Evolutionary conservation across 192 early-diverging fungal species (phyloP).

Genomic region (Dispira simplex): DNA sequence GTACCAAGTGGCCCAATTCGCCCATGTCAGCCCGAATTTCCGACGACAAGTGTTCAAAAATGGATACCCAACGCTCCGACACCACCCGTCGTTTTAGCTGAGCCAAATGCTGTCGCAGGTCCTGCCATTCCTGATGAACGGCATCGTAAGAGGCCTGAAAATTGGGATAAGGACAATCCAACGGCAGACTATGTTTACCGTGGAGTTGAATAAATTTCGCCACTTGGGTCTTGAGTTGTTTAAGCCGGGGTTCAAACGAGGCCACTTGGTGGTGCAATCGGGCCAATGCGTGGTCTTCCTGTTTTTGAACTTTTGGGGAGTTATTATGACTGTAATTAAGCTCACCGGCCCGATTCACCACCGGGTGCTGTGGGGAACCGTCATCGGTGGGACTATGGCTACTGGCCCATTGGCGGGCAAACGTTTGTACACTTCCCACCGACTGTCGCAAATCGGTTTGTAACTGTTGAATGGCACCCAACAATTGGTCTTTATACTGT

Average conservation of each 20-base stretch:
- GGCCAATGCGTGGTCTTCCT: slow-evolving; percentile 11
- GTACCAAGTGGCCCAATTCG: not conserved
- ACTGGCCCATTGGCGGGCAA: slow-evolving; percentile 9
- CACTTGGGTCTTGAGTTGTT: not conserved
- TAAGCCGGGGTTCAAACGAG: slow-evolving; percentile 10
- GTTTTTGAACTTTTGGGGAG: slow-evolving; percentile 3
- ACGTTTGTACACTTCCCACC: slow-evolving; percentile 8
- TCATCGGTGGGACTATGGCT: not conserved
- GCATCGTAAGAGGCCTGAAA: slow-evolving; percentile 2
- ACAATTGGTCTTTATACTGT: slow-evolving; percentile 8
- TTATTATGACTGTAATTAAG: not conserved
- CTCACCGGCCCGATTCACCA: not conserved
- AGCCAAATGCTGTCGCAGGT: not conserved
- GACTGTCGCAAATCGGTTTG: slow-evolving; percentile 11
- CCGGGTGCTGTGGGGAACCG: not conserved
- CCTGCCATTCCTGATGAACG: slow-evolving; percentile 1
- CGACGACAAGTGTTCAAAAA: slow-evolving; percentile 5
- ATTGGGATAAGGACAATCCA: no score
- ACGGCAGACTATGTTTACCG: not conserved
- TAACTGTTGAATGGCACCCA: not conserved
- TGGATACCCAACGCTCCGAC: slow-evolving; percentile 10
- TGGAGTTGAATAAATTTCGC: not conserved
- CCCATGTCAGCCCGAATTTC: slow-evolving; percentile 10
- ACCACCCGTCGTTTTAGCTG: slow-evolving; percentile 9
- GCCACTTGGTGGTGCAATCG: slow-evolving; percentile 11